Percentiles rank a stretch among this genome's conserved stretches.
phyloP scores from a whole-genome alignment of 2,329 filamentous ascomycete species.

The Fusarium nygamai region DNA sequence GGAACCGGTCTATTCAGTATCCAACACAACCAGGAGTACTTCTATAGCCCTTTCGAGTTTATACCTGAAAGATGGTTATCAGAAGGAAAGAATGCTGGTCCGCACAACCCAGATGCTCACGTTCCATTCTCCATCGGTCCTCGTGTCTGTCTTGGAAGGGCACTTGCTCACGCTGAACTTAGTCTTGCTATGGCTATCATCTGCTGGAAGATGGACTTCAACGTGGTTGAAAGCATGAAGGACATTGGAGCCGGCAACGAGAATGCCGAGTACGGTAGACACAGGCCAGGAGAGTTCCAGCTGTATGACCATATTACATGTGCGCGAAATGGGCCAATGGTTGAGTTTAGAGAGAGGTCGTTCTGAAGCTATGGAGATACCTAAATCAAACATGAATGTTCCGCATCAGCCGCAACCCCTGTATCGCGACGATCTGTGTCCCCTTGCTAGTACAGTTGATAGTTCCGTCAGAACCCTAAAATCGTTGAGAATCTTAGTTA shows the following conservation, averaged over 20 bases:
- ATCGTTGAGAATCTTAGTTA: not conserved
- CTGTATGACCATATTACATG: not conserved
- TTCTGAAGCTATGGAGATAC: not conserved
- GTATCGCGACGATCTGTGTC: not conserved
- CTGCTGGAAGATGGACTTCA: not conserved
- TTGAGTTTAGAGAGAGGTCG: not conserved
- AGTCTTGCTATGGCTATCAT: not conserved
- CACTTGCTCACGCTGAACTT: not conserved
- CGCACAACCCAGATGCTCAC: not conserved
- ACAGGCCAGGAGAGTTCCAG: not conserved
- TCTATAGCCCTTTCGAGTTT: not conserved
- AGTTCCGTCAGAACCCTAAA: not conserved
- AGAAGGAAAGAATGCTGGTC: not conserved
- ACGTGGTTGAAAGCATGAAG: not conserved
- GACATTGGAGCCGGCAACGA: not conserved
- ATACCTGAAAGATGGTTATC: not conserved
- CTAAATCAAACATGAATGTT: not conserved
- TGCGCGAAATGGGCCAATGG: not conserved
- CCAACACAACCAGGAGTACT: not conserved
- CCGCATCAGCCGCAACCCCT: not conserved
- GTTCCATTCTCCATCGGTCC: not conserved
- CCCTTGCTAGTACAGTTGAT: not conserved
- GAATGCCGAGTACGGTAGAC: not conserved
- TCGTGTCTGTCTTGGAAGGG: not conserved
- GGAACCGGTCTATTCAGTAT: not conserved